phyloP scores from a whole-genome alignment of 129 eudicot genomes.

The Artemisia argyi region DNA sequence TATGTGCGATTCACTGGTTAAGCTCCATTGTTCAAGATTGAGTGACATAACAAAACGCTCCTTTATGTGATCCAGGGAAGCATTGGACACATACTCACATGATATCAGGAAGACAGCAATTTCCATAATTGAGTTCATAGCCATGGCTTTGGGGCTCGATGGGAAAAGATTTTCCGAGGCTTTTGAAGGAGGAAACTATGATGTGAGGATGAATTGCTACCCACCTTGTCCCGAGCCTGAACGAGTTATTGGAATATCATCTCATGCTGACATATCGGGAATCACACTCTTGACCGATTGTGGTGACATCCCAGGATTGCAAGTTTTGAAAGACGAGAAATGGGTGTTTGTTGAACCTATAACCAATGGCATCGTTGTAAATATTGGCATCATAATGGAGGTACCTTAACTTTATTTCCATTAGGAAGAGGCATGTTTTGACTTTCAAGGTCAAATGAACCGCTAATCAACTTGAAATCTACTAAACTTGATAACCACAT shows the following conservation, averaged over 20 bases:
- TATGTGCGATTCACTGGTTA: background rate
- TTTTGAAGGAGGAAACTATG: slow-evolving; percentile 42
- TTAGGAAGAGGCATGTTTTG: slow-evolving; percentile 7
- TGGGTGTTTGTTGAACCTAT: slow-evolving; percentile 46
- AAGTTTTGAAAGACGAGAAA: slow-evolving; percentile 36
- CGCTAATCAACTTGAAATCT: background rate
- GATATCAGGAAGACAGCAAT: slow-evolving; percentile 34
- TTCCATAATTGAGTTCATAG: slow-evolving; percentile 38
- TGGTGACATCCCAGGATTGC: slow-evolving; percentile 41
- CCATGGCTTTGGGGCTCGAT: slow-evolving; percentile 36
- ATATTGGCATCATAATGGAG: slow-evolving; percentile 44
- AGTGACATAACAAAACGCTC: background rate
- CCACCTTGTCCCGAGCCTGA: slow-evolving; percentile 43
- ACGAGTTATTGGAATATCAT: slow-evolving; percentile 38
- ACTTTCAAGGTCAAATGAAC: slow-evolving; percentile 5
- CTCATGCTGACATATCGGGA: slow-evolving; percentile 42
- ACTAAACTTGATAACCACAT: slow-evolving; percentile 10
- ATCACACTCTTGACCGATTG: slow-evolving; percentile 44
- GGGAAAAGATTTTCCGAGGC: slow-evolving; percentile 22
- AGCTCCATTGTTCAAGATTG: background rate
- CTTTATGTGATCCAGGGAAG: slow-evolving; percentile 32
- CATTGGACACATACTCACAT: slow-evolving; percentile 27
- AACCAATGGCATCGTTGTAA: slow-evolving; percentile 28
- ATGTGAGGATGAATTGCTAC: slow-evolving; percentile 45
- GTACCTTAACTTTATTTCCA: slow-evolving; percentile 22